Base-by-base conservation (phyloP, 2,329 filamentous ascomycete genomes). In the Fusarium acutatum region DNA sequence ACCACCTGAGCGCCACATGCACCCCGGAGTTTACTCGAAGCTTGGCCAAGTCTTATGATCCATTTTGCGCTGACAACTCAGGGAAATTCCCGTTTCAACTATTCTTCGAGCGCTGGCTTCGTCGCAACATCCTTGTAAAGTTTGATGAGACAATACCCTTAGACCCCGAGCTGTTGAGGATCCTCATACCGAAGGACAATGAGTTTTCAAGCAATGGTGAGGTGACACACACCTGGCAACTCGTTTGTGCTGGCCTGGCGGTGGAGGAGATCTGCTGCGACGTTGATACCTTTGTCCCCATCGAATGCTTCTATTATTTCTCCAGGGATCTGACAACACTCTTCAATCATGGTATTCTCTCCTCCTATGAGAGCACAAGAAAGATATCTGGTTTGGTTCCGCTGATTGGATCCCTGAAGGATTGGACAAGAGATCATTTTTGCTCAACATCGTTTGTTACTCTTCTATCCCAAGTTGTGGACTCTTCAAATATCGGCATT, bases 281-380 rank as follows among this genome's bases (percentile, higher is more conserved):
- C 3, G n/a, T 7, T 15, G 44, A 30, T 15, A 3, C 12, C 5
- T 10, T 24, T 20, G n/a, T 15, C 28, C 4, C 6, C 5, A 2
- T 4, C 13, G 6, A 4, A 2, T 60, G 58, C 7, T 18, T 28
- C 9, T 32, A 43, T 14, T 53, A 41, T n/a, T n/a, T 60, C 28
- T 37, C 46, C 1, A 28, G 37, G 3, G 58, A 60, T 11, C 1
- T 53, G 15, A 7, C 15, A 9, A 53, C 34, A 3, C 15, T 60
- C 4, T 12, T 53, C 2, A 20, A 43, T 8, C n/a, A n/a, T 14
- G 58, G 58, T 2, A 4, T 60, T 18, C 34, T 60, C 4, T 28
- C 37, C 10, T 53, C 58, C 3, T 60, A 37, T 14, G 46, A 60
- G 22, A 20, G 20, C 4, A 28, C 6, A 20, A 13, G 3, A 5